Base-by-base conservation (phyloP, 2,329 filamentous ascomycete genomes). In the Calycina marina region DNA sequence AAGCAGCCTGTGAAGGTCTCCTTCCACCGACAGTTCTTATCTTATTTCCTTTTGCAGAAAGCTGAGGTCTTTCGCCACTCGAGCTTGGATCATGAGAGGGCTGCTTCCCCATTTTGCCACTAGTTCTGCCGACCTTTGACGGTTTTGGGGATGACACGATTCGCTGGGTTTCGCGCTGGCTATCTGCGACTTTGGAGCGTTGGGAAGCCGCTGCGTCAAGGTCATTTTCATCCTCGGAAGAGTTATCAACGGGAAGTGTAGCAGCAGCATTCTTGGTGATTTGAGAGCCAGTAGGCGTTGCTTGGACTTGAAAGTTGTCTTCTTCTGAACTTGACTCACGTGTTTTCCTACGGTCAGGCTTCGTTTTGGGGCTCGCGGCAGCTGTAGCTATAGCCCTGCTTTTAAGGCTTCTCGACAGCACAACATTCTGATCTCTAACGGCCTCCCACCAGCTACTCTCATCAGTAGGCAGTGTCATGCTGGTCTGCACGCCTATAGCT, bases 231-330 rank as follows among this genome's bases (percentile, higher is more conserved):
- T 49, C 44, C 3, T 46, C 45, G 4, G 43, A 46, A 9, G 37
- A 35, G 9, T 41, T 38, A 5, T 45, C 36, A 26, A 35, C 30
- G 18, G 30, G 9, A 14, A 20, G 5, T 13, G 30, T 30, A 12
- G 30, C 16, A 8, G 30, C 8, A 12, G 26, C 17, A 12, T 34
- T 36, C 17, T 26, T 28, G 13, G 28, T 27, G 16, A 35, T 10
- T 28, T 29, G 40, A 2, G 30, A 31, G 4, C 34, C 38, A 22
- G 42, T 37, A 13, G 50, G 50, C 6, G 47, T 48, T 16, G 43
- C 38, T 39, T 52, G 50, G 10, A 50, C 44, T 36, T 54, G 49
- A 14, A 54, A 53, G 20, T 41, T 48, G 20, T 42, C 35, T n/a
- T 46, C 43, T 20, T 46, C 31, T 10, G 25, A 27, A 3, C 31